Percentiles rank a stretch among this genome's conserved stretches.
Conservation (phyloP, 371 early-diverging fungal genomes). For the Circinella minor region DNA sequence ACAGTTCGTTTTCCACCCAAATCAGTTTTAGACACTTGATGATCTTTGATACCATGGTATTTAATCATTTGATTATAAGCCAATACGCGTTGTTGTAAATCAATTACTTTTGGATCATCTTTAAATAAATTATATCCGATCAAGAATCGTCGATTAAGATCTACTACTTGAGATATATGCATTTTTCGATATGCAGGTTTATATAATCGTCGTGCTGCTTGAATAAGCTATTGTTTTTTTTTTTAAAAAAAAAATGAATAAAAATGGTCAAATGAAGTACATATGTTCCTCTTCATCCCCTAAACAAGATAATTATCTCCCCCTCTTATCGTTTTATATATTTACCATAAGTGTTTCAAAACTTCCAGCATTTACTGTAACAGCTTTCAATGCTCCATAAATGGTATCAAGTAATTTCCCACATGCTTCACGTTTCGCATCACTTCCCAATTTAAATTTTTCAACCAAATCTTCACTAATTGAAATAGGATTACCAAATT, state of each 20-base stretch:
- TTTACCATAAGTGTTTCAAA: slow-evolving; percentile 85
- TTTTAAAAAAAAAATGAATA: background rate
- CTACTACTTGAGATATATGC: slow-evolving; percentile 83
- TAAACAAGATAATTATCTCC: background rate
- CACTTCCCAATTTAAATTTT: slow-evolving; percentile 79
- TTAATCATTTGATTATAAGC: slow-evolving; percentile 89
- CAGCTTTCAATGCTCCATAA: slow-evolving; percentile 70
- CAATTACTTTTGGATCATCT: slow-evolving; percentile 81
- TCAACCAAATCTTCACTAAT: slow-evolving; percentile 78
- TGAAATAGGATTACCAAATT: slow-evolving; percentile 87
- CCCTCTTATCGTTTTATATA: background rate
- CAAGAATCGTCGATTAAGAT: slow-evolving; percentile 91
- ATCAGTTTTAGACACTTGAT: slow-evolving; percentile 88
- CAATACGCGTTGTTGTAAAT: slow-evolving; percentile 72
- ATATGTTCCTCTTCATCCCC: background rate
- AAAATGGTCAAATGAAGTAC: background rate
- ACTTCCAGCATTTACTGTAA: slow-evolving; percentile 91
- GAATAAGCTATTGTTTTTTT: slow-evolving; percentile 72
- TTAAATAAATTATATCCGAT: slow-evolving; percentile 82
- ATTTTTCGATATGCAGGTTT: slow-evolving; percentile 83
- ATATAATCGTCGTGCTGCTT: slow-evolving; percentile 93
- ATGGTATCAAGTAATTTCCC: slow-evolving; percentile 73
- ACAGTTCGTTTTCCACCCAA: slow-evolving; percentile 75
- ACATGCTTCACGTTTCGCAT: slow-evolving; percentile 78
- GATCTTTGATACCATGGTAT: slow-evolving; percentile 93